Base-by-base conservation (phyloP, 106 monocot genomes). In the Acanthochlamys bracteata region DNA sequence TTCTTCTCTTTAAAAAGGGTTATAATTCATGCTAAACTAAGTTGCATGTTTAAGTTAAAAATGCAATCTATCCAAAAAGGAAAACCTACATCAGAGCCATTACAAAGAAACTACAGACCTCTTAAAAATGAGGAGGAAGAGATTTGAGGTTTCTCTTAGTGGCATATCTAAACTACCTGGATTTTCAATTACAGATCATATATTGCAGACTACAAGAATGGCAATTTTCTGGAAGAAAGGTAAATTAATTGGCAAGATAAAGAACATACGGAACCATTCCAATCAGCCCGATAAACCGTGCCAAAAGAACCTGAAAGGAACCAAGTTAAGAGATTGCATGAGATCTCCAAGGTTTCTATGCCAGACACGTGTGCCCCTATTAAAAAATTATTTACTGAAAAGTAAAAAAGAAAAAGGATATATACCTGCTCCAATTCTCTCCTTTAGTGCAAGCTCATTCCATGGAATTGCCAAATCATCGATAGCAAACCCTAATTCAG, bases 231-330 rank as follows among this genome's bases (percentile, higher is more conserved):
- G 12, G 4, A 49, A 12, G 17, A 49, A 14, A 49, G 1, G 17
- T 17, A 49, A 9, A 14, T 49, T 12, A 49, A 49, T 49, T 2
- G 17, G 49, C 12, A 17, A 49, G 10, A 20, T 45, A 12, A 62
- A 68, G 53, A 68, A 80, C 88, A 68, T 85, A 98, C 96, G 24
- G 96, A 98, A 26, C 96, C 96, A 83, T 85, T 78, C 91, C 96
- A 98, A 66, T 98, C 96, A 73, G 96, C 96, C 78, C 82, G 96
- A 79, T 98, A 91, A 72, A 98, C 96, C 46, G 88, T 98, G 63
- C 96, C 91, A 91, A 98, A 98, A 54, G 96, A 98, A 83, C 96
- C 96, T 98, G 55, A 6, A 55, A 2, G 20, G 13, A 22, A 55
- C 55, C 22, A 15, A 55, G 49, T 55, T 55, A 55, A 20, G 43